phyloP scores from a whole-genome alignment of 2,329 filamentous ascomycete genomes.

The Aspergillus carbonarius region DNA sequence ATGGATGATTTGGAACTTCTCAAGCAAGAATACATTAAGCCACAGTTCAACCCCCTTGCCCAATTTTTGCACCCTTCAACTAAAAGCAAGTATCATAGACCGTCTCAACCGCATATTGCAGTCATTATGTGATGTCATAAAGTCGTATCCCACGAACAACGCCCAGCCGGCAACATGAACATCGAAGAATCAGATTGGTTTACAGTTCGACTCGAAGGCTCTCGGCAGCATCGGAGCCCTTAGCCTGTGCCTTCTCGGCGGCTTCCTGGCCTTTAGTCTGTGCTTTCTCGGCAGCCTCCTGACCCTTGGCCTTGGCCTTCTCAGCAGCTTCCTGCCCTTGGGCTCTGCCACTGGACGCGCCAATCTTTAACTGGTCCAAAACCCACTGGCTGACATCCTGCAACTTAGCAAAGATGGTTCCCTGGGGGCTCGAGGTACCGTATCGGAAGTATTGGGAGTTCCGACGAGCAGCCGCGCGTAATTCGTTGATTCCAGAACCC shows the following conservation, averaged over 20 bases:
- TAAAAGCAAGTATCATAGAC: not conserved
- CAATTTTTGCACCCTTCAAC: not conserved
- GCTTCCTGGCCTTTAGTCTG: constrained; percentile 53
- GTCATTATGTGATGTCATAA: constrained; percentile 7
- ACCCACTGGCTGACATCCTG: constrained; percentile 49
- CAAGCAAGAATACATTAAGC: not conserved
- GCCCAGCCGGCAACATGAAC: not conserved
- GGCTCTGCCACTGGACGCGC: constrained; percentile 47
- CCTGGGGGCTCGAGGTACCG: constrained; percentile 65
- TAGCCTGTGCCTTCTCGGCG: constrained; percentile 41
- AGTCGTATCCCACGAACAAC: constrained; percentile 3
- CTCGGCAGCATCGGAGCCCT: constrained; percentile 54
- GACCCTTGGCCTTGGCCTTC: constrained; percentile 43
- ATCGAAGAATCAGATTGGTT: constrained; percentile 6
- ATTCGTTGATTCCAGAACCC: constrained; percentile 66
- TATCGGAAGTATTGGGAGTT: constrained; percentile 76
- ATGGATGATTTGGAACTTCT: not conserved
- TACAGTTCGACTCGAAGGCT: constrained; percentile 34
- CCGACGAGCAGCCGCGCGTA: constrained; percentile 69
- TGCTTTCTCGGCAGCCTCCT: constrained; percentile 40
- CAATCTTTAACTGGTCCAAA: constrained; percentile 50
- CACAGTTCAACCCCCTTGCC: not conserved
- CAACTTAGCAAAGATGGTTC: constrained; percentile 66
- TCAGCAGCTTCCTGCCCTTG: constrained; percentile 52
- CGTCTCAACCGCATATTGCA: not conserved